Percentiles rank a stretch among this genome's conserved stretches.
These are phyloP conservation scores for Acorus calamus DNA, from an alignment of 106 monocot genomes.

Conservation along the genomic window DNA sequence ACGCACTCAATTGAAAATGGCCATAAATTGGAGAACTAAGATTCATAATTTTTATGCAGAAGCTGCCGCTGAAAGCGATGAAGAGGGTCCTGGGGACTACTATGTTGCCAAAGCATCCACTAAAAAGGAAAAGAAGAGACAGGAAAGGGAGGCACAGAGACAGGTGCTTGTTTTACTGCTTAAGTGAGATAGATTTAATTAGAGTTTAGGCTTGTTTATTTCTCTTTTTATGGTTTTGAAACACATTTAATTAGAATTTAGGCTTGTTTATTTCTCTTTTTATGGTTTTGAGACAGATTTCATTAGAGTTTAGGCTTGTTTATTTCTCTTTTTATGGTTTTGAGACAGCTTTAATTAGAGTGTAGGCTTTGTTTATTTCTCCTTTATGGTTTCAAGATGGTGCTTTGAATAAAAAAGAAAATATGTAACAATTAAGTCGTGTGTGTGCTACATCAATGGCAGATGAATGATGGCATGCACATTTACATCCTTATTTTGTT, in stretches of 20 bases:
- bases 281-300: not conserved
- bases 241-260: not conserved
- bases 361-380: not conserved
- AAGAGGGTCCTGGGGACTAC: conserved; percentile 48
- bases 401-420: too few relatives aligned
- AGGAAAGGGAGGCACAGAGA: conserved; percentile 77
- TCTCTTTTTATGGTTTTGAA: too few relatives aligned
- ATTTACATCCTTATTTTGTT: too few relatives aligned
- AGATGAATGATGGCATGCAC: too few relatives aligned
- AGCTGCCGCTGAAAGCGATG: conserved; percentile 50
- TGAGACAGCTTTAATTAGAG: not conserved
- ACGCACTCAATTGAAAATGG: not conserved
- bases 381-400: too few relatives aligned
- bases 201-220: not conserved
- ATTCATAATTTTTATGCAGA: conserved; percentile 14
- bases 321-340: too few relatives aligned
- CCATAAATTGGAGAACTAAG: not conserved
- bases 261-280: not conserved
- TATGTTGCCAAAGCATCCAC: conserved; percentile 46
- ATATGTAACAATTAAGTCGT: too few relatives aligned
- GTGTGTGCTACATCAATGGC: too few relatives aligned
- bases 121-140: conserved; percentile 85
- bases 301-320: not conserved
- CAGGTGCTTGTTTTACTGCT: conserved; percentile 33
- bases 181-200: not conserved